phyloP scores from a whole-genome alignment of 768 basidiomycete genomes.

The Lentinus tigrinus region DNA sequence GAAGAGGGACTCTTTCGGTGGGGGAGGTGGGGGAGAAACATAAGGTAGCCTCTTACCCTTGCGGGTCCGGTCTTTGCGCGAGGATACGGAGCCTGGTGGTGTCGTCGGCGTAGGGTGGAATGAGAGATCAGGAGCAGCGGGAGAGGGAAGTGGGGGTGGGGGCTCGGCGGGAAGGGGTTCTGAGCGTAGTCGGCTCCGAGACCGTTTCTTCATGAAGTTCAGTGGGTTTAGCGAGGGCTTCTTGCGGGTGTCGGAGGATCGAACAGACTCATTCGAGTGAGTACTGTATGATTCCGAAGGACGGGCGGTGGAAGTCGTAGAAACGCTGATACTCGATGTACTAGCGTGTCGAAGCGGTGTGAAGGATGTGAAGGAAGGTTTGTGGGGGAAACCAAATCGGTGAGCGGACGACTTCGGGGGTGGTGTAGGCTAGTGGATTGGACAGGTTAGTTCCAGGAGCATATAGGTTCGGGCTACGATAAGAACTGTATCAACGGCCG shows the following conservation, averaged over 20 bases:
- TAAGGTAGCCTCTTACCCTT: conserved; percentile 33
- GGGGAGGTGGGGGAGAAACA: conserved; percentile 32
- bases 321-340: conserved; percentile 23
- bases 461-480: too few species aligned
- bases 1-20: conserved; percentile 37
- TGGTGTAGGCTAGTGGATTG: conserved; percentile 37
- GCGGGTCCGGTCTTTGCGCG: conserved; percentile 21
- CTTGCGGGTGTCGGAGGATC: conserved; percentile 41
- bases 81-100: conserved; percentile 3
- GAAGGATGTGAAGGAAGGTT: conserved; percentile 44
- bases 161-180: conserved; percentile 35
- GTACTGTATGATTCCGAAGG: conserved; percentile 23
- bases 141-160: conserved; percentile 22
- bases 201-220: conserved; percentile 41
- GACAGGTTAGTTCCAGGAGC: too few species aligned
- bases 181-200: conserved; percentile 40
- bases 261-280: conserved; percentile 24
- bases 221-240: conserved; percentile 47
- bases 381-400: conserved; percentile 38
- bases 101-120: conserved; percentile 27
- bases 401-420: conserved; percentile 38
- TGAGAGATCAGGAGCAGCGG: conserved; percentile 24
- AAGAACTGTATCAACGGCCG: too few species aligned
- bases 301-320: conserved; percentile 20
- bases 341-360: conserved; percentile 34